These are phyloP conservation scores for Persicaria tinctoria DNA, from an alignment of 148 eudicot species.

Conservation along the genomic window DNA sequence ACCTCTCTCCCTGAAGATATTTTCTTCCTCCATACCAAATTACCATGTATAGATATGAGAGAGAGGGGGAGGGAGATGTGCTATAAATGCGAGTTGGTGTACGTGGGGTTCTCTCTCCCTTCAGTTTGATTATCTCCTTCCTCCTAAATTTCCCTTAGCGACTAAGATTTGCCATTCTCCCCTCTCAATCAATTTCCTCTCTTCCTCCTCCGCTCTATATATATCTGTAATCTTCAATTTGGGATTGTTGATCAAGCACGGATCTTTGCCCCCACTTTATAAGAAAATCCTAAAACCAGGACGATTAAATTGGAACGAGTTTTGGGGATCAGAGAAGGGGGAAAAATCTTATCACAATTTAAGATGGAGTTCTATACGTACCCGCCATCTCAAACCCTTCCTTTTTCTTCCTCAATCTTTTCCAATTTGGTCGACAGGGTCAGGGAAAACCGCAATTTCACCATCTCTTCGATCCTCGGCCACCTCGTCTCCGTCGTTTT, in stretches of 20 bases:
- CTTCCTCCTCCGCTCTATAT: neutral
- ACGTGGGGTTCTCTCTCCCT: constrained; percentile 19
- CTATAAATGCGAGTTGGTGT: constrained; percentile 47
- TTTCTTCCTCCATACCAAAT: neutral
- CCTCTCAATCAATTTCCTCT: neutral
- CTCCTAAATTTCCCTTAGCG: constrained; percentile 27
- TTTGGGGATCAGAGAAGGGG: constrained; percentile 1
- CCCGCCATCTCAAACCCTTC: constrained; percentile 42
- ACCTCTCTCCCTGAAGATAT: neutral
- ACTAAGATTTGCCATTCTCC: constrained; percentile 24
- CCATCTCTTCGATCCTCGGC: constrained; percentile 62
- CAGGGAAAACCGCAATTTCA: constrained; percentile 48
- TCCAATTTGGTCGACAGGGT: constrained; percentile 45
- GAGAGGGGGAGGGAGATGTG: neutral
- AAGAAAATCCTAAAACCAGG: neutral
- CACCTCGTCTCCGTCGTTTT: constrained; percentile 81
- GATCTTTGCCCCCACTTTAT: neutral
- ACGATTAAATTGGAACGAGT: neutral
- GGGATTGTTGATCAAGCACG: constrained; percentile 3
- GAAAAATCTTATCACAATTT: neutral
- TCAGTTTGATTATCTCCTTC: neutral
- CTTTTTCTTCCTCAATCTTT: constrained; percentile 24
- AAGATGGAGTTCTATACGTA: constrained; percentile 46
- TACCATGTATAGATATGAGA: neutral
- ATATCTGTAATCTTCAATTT: neutral